Evolutionary conservation across 371 early-diverging fungal species (phyloP).

Genomic region (Rhizopus stolonifer): DNA sequence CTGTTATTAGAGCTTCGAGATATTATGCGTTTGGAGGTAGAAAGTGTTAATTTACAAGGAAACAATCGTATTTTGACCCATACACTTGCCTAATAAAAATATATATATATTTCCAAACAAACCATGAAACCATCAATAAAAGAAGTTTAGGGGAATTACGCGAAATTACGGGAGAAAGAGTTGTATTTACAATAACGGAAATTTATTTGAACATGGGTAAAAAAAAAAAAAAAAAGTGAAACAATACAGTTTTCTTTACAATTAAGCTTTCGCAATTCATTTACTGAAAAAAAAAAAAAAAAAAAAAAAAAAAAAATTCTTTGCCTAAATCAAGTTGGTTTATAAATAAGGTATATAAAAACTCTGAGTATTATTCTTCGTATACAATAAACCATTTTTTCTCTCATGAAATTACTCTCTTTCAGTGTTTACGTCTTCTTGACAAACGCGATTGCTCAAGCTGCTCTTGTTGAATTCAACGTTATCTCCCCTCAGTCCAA

Average conservation of each 20-base stretch:
- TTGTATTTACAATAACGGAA: no score
- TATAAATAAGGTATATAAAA: no score
- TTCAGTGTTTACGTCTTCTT: neutral
- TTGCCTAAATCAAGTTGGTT: no score
- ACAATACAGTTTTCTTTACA: neutral
- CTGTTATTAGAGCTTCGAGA: conserved; percentile 44
- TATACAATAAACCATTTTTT: neutral
- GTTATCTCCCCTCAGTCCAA: conserved; percentile 50
- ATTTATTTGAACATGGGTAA: no score
- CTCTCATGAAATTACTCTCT: neutral
- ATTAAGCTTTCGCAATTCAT: neutral
- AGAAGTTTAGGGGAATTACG: no score
- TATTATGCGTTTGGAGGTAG: conserved; percentile 50
- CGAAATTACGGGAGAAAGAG: no score
- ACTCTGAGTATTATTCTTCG: neutral
- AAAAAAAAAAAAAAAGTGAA: no score
- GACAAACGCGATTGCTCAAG: conserved; percentile 10
- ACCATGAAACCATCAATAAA: no score
- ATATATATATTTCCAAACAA: no score
- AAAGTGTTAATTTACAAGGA: conserved; percentile 23
- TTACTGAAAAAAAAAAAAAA: neutral
- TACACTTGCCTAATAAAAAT: neutral
- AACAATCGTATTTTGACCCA: conserved; percentile 7
- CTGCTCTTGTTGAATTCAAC: conserved; percentile 43
- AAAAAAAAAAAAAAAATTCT: neutral